These are phyloP conservation scores for Aspergillus nomiae DNA, from an alignment of 2,329 filamentous ascomycete species.

Conservation along the genomic window DNA sequence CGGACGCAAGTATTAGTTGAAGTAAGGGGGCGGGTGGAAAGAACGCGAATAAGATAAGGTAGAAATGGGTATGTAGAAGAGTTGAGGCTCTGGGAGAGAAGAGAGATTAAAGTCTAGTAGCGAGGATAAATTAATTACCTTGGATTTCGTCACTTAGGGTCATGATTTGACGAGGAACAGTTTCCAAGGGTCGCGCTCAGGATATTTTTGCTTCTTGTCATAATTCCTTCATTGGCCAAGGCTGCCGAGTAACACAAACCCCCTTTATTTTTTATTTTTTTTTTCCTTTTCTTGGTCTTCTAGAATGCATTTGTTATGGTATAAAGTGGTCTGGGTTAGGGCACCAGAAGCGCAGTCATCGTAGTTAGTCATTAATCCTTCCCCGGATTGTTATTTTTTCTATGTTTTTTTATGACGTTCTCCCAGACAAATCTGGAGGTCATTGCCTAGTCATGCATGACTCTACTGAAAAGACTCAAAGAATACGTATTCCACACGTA, in stretches of 20 bases:
- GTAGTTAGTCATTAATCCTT: background rate
- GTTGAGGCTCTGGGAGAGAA: background rate
- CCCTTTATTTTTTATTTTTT: background rate
- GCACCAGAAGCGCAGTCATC: background rate
- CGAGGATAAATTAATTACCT: background rate
- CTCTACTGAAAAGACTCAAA: background rate
- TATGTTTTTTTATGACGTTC: background rate
- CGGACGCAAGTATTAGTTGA: background rate
- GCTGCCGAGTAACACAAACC: background rate
- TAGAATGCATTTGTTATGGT: background rate
- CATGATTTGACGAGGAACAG: background rate
- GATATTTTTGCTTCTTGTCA: background rate
- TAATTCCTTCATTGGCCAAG: background rate
- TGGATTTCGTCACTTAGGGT: background rate
- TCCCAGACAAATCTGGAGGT: no score
- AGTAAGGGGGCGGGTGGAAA: background rate
- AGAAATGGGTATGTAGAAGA: no score
- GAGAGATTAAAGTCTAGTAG: background rate
- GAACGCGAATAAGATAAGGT: background rate
- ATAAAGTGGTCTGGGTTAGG: no score
- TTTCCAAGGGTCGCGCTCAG: background rate
- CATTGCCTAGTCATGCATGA: background rate
- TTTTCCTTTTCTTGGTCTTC: background rate
- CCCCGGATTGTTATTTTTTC: no score
- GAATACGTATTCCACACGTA: no score